Evolutionary conservation across 176 grass and related monocot genomes (phyloP).

Genomic region (Zoysia pacifica): DNA sequence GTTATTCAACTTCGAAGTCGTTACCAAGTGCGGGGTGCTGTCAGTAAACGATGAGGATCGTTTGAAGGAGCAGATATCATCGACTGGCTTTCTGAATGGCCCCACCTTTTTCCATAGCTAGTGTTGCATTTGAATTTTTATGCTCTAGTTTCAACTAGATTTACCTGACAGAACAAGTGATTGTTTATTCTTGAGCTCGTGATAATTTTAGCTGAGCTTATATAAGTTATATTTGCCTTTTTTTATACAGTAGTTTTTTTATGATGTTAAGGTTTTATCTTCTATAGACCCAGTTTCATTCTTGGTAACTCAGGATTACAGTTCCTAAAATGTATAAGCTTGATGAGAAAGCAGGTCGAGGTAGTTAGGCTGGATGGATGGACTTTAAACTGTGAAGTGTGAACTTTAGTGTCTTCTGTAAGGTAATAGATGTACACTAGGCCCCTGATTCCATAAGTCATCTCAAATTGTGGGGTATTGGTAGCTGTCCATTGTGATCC

Average conservation of each 20-base stretch:
- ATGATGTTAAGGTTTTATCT: not conserved
- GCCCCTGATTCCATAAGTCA: not conserved
- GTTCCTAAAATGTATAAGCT: not conserved
- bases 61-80: slow-evolving; percentile 11
- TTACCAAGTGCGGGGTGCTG: not conserved
- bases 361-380: not conserved
- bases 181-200: slow-evolving; percentile 19
- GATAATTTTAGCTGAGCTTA: slow-evolving; percentile 15
- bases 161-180: not conserved
- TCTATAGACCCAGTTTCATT: not conserved
- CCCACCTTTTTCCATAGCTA: slow-evolving; percentile 6
- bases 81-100: not conserved
- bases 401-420: not conserved
- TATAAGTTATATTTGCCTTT: slow-evolving; percentile 7
- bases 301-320: not conserved
- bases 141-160: slow-evolving; percentile 7
- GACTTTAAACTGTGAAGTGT: not conserved
- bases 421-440: not conserved
- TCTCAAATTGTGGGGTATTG: not conserved
- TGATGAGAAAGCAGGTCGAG: not conserved
- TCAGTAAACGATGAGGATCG: slow-evolving; percentile 12
- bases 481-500: not conserved
- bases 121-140: slow-evolving; percentile 27
- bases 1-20: slow-evolving; percentile 25
- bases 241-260: slow-evolving; percentile 21